Base-by-base conservation (phyloP, 371 early-diverging fungal species). In the Syncephalastrum sp. region DNA sequence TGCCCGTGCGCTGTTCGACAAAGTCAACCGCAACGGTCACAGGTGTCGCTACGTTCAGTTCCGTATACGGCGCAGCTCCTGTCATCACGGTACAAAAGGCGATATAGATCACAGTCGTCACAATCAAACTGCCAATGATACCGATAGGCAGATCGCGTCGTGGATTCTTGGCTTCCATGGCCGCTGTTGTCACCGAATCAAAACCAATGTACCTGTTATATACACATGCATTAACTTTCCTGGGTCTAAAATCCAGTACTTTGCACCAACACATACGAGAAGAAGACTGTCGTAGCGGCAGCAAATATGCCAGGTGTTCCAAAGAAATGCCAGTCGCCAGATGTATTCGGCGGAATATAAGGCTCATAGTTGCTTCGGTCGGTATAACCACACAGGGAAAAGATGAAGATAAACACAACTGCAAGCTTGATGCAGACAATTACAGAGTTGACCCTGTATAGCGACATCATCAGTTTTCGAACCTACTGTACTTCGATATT, bases 121-220 rank as follows among this genome's bases (percentile, higher is more conserved):
- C 83, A 8, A 65, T 41, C 50, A 95, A 75, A 15, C 91, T 90
- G 23, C 78, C 83, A 57, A 92, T 76, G 57, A 96, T 93, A 41
- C 93, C 96, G 54, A 94, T 86, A 7, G 96, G 95, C 47, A 96
- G 64, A 67, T 95, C 93, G 7, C 86, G 75, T 41, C 85, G 82
- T 23, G 96, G 95, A 29, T 90, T 83, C 56, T 81, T 83, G 23
- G 91, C 81, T 74, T 96, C 96, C 69, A 91, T 88, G 3, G 96
- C 89, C 3, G 88, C 87, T 0, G 95, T 94, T 0, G 93, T 89
- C 12, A 95, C 90, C 8, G 91, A 83, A 68, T 94, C 96, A 69
- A 93, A 94, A 17, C 95, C 94, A 69, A 91, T 89, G 60, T 91
- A 94, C 14, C 92, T 86, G 16, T 27, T 33, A 47, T 47, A 50